Evolutionary conservation across 495 filamentous ascomycete species (phyloP), one percentile per base, ranked within the genome.

Genomic region (Apodospora peruviana): DNA sequence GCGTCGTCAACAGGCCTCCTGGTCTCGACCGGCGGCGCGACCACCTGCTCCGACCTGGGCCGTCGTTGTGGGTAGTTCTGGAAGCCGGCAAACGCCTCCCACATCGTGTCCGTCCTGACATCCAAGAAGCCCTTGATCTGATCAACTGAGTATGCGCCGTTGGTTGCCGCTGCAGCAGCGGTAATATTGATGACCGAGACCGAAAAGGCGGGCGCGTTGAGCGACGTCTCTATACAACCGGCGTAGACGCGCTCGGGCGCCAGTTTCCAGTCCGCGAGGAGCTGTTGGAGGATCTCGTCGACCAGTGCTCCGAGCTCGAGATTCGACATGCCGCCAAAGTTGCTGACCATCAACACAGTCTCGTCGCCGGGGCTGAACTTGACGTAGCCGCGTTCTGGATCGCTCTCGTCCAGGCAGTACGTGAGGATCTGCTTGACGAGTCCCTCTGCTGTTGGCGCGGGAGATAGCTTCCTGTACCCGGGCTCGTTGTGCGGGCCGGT

Each of bases 401-500:
- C 80, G 5, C 64, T 66, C 45, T 78, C 72, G 55, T 84, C 76
- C 42, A 82, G 58, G 47, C 73, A 68, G 51, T 79, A 77, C 22
- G 51, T 69, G 22, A 84, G 62, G 48, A 83, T 73, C 43, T 75
- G 62, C 46, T 70, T 65, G 37, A 82, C 74, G 25, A 83, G 65
- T 1, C 75, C 78, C 39, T 77, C 68, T 4, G 74, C 65, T 2
- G 72, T 67, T 0, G 79, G 79, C 18, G 74, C 72, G 0, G 80
- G 80, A 0, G 72, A 68, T 27, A 82, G 59, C 59, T 77, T 79
- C 60, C 65, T 66, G 59, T 80, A 73, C 18, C 77, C 73, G 2
- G 80, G 80, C 57, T 84, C 80, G 57, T 84, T 84, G 51, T 84
- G 80, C 22, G 80, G 79, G 14, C 80, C 79, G 29, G 80, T 81